These are phyloP conservation scores for Dichotomocladium elegans DNA, from an alignment of 371 early-diverging fungal genomes.

Conservation along the genomic window DNA sequence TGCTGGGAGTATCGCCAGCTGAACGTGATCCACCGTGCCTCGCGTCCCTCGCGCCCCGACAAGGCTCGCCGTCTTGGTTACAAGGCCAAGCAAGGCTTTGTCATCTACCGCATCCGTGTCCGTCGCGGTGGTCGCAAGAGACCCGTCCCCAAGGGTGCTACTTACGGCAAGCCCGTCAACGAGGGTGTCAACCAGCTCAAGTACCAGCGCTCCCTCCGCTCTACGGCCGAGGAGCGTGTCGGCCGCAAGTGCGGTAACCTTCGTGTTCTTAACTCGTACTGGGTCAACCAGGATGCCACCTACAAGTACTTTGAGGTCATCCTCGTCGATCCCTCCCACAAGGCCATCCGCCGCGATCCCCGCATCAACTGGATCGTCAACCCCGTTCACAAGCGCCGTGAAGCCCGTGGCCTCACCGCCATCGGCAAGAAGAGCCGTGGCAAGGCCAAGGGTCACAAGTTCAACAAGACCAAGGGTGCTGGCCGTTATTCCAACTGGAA, in stretches of 20 bases:
- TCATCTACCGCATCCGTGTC: constrained; percentile 97
- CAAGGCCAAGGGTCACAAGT: constrained; percentile 95
- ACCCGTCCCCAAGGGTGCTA: constrained; percentile 95
- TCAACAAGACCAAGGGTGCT: constrained; percentile 98
- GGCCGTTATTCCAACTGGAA: constrained; percentile 81
- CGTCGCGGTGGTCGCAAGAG: constrained; percentile 98
- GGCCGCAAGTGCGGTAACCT: constrained; percentile 94
- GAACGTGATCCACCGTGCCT: constrained; percentile 96
- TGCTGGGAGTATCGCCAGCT: constrained; percentile 99
- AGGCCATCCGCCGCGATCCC: constrained; percentile 96
- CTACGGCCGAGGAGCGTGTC: constrained; percentile 96
- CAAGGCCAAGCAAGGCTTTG: constrained; percentile 99
- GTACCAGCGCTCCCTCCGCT: constrained; percentile 90
- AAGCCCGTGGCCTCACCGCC: constrained; percentile 97
- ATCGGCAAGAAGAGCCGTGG: constrained; percentile 98
- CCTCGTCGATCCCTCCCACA: constrained; percentile 95
- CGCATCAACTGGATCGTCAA: constrained; percentile 94
- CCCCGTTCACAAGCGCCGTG: constrained; percentile 97
- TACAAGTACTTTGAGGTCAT: constrained; percentile 99
- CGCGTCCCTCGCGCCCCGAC: constrained; percentile 97
- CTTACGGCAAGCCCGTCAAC: constrained; percentile 96
- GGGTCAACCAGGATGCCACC: constrained; percentile 98
- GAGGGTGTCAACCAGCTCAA: constrained; percentile 98
- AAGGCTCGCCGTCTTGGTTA: constrained; percentile 99
- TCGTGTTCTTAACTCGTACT: constrained; percentile 98